Percentiles rank a stretch among this genome's conserved stretches.
These are phyloP conservation scores for Scheffersomyces insectosa DNA, from an alignment of 1,139 yeast genomes.

Conservation along the genomic window DNA sequence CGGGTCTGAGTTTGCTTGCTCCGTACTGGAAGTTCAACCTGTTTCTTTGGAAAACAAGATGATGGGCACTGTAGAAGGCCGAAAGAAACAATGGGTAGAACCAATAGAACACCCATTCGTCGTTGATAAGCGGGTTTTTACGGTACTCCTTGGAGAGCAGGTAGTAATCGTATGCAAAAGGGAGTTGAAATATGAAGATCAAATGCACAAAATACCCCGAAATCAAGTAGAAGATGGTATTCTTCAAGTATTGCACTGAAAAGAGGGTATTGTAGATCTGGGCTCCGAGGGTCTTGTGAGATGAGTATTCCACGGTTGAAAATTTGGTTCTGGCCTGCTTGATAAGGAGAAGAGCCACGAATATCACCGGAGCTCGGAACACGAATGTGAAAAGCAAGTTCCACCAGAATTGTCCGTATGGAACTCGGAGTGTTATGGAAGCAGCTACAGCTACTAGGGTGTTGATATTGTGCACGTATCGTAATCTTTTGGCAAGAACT, in stretches of 20 bases:
- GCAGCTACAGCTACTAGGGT: conserved; percentile 26
- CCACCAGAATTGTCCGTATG: conserved; percentile 34
- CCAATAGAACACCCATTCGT: conserved; percentile 58
- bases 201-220: conserved; percentile 39
- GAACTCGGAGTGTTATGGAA: conserved; percentile 27
- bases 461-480: conserved; percentile 35
- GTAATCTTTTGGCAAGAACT: conserved; percentile 37
- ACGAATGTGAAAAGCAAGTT: conserved; percentile 25
- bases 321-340: conserved; percentile 51
- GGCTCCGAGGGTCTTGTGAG: conserved; percentile 49
- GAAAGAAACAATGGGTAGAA: conserved; percentile 40
- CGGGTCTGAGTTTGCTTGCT: conserved; percentile 42
- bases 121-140: conserved; percentile 60
- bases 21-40: conserved; percentile 54
- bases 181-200: conserved; percentile 31
- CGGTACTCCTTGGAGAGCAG: conserved; percentile 48
- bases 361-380: conserved; percentile 34
- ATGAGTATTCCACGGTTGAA: conserved; percentile 52
- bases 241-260: conserved; percentile 38
- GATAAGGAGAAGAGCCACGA: conserved; percentile 33
- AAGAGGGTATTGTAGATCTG: conserved; percentile 50
- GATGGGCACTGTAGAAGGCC: conserved; percentile 52
- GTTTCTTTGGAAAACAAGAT: conserved; percentile 60
- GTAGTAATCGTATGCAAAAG: conserved; percentile 30
- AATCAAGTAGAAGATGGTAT: conserved; percentile 34